phyloP scores from a whole-genome alignment of 1,139 yeast genomes.

The Candida frijolesensis region DNA sequence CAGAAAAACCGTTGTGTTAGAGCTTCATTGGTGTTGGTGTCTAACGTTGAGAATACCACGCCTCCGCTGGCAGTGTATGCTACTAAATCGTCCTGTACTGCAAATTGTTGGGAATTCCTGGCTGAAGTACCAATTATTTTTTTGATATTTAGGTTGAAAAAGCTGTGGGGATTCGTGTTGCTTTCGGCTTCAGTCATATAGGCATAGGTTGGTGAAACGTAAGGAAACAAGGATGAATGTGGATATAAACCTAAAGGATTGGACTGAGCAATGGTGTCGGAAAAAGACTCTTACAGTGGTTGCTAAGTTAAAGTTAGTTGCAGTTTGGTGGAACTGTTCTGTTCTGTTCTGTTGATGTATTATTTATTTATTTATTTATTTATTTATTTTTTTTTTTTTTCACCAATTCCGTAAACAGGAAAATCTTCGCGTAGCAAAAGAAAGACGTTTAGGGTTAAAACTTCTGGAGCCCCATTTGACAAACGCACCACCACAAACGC shows the following conservation, averaged over 20 bases:
- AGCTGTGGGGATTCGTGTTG: not conserved
- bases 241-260: not conserved
- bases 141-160: constrained; percentile 18
- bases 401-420: not conserved
- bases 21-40: constrained; percentile 18
- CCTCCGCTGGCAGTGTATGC: constrained; percentile 74
- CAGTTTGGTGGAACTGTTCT: too few species aligned
- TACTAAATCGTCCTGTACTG: constrained; percentile 40
- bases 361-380: not conserved
- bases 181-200: constrained; percentile 3
- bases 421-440: not conserved
- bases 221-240: not conserved
- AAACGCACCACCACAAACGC: too few species aligned
- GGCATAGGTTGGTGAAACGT: not conserved
- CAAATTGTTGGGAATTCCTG: constrained; percentile 32
- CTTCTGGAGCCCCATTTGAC: too few species aligned
- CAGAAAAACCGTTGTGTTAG: constrained; percentile 51
- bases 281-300: too few species aligned
- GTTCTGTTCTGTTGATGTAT: not conserved
- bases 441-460: not conserved
- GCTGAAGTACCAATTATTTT: constrained; percentile 37
- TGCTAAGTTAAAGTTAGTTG: too few species aligned
- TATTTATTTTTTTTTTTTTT: not conserved
- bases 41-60: constrained; percentile 51
- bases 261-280: not conserved